These are phyloP conservation scores for Gnetum montanum DNA, from an alignment of 75 land plant species.

Conservation along the genomic window DNA sequence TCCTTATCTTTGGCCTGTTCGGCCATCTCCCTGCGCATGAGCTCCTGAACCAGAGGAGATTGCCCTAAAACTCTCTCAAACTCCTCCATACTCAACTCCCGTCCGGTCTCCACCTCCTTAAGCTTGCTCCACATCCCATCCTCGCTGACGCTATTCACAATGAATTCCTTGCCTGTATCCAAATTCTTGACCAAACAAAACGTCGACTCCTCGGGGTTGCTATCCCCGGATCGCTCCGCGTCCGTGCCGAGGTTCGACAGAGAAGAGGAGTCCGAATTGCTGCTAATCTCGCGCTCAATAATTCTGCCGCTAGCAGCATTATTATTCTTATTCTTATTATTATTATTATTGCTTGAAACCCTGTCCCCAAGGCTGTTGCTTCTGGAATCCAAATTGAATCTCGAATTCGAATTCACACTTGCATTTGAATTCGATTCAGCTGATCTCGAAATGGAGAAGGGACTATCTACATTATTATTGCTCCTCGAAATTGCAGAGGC, in stretches of 20 bases:
- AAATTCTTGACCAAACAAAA: constrained; percentile 56
- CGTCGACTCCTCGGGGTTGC: constrained; percentile 9
- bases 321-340: too few species aligned
- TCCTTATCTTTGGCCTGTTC: constrained; percentile 3
- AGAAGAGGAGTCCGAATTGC: too few species aligned
- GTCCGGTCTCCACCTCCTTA: constrained; percentile 74
- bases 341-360: too few species aligned
- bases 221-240: neutral
- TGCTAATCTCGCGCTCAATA: too few species aligned
- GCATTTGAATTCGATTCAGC: too few species aligned
- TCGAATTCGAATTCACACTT: too few species aligned
- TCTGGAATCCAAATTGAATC: too few species aligned
- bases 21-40: constrained; percentile 61
- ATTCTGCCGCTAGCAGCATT: too few species aligned
- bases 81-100: constrained; percentile 78
- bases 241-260: neutral
- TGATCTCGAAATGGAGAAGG: too few species aligned
- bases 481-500: too few species aligned
- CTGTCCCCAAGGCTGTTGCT: too few species aligned
- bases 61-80: constrained; percentile 77
- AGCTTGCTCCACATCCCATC: constrained; percentile 71
- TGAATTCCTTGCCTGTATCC: constrained; percentile 85
- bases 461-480: too few species aligned
- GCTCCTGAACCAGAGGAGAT: constrained; percentile 84
- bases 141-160: constrained; percentile 61